Conservation (phyloP, 2,329 filamentous ascomycete genomes). For the Lasiodiplodia hormozganensis region DNA sequence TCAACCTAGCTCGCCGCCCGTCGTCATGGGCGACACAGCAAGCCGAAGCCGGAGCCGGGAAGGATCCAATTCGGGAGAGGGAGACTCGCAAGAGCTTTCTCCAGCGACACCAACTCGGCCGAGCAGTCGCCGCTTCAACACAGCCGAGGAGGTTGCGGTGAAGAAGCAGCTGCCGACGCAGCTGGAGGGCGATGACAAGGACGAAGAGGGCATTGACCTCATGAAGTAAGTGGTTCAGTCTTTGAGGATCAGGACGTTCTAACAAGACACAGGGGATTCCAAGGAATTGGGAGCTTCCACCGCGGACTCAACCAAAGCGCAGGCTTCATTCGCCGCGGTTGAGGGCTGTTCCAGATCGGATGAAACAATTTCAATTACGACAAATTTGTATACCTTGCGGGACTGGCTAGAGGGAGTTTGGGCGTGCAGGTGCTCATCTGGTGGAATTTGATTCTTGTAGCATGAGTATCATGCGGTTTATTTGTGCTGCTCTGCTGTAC, state of each 20-base stretch:
- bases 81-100: conserved; percentile 25
- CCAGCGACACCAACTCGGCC: conserved; percentile 27
- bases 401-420: conserved; percentile 10
- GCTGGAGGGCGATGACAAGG: conserved; percentile 47
- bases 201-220: conserved; percentile 56
- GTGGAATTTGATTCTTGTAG: conserved; percentile 8
- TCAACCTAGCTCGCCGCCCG: conserved; percentile 44
- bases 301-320: conserved; percentile 27
- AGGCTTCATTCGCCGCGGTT: conserved; percentile 28
- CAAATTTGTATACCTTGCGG: conserved; percentile 3
- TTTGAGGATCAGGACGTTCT: not conserved
- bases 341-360: not conserved
- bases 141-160: conserved; percentile 24
- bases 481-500: conserved; percentile 1
- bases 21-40: conserved; percentile 45
- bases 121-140: conserved; percentile 29
- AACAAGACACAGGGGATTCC: conserved; percentile 51
- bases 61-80: conserved; percentile 24
- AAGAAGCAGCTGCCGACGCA: conserved; percentile 31
- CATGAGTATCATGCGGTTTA: not conserved
- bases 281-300: conserved; percentile 57
- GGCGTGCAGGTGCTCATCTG: not conserved
- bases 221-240: conserved; percentile 51
- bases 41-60: conserved; percentile 33
- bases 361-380: not conserved